phyloP scores from a whole-genome alignment of 352 stramenopile genomes.

The Phytophthora megakarya region DNA sequence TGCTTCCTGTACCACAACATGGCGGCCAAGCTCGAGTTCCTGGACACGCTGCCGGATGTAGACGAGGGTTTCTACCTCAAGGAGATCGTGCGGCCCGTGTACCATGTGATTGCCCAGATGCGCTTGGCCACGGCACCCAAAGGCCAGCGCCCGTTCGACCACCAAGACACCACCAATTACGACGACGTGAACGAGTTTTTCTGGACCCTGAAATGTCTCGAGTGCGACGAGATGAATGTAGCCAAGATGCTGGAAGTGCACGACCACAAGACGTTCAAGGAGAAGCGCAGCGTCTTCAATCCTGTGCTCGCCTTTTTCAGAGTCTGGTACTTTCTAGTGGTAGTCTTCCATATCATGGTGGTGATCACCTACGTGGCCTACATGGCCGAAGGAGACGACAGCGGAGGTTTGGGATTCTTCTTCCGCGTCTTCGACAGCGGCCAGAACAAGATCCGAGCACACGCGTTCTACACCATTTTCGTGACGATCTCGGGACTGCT shows the following conservation, averaged over 20 bases:
- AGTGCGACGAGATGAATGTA: conserved; percentile 74
- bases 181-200: conserved; percentile 92
- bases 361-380: conserved; percentile 76
- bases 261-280: conserved; percentile 88
- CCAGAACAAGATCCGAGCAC: conserved; percentile 64
- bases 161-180: conserved; percentile 88
- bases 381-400: conserved; percentile 56
- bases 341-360: conserved; percentile 72
- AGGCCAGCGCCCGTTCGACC: conserved; percentile 59
- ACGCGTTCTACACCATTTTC: conserved; percentile 77
- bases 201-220: conserved; percentile 68
- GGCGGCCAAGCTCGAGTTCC: conserved; percentile 60
- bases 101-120: conserved; percentile 81
- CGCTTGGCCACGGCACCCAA: conserved; percentile 46
- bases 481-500: conserved; percentile 60
- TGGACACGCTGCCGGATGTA: conserved; percentile 59
- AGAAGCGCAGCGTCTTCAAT: conserved; percentile 88
- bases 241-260: conserved; percentile 59
- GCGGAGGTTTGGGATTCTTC: conserved; percentile 61
- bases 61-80: conserved; percentile 67
- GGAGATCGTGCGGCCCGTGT: conserved; percentile 77
- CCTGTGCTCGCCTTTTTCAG: conserved; percentile 83
- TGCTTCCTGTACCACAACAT: conserved; percentile 90
- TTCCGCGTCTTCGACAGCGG: conserved; percentile 57
- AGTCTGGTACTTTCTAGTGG: conserved; percentile 83